Evolutionary conservation across 129 eudicot species (phyloP).

Genomic region (Flaveria linearis): DNA sequence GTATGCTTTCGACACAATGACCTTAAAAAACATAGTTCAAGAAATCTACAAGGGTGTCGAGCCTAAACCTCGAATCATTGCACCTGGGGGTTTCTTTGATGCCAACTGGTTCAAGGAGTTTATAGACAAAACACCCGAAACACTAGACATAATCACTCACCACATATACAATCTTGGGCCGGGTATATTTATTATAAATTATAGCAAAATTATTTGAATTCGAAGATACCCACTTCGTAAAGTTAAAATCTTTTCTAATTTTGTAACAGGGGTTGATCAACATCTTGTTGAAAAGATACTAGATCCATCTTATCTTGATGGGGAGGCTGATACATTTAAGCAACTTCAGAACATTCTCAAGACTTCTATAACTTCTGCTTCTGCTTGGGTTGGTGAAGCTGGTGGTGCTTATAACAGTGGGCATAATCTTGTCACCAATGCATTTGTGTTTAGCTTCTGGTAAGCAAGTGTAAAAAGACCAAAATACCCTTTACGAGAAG

Average conservation of each 20-base stretch:
- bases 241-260: constrained; percentile 1
- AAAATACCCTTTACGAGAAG: constrained; percentile 17
- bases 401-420: constrained; percentile 98
- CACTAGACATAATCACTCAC: constrained; percentile 68
- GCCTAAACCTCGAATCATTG: constrained; percentile 59
- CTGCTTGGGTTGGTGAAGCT: constrained; percentile 95
- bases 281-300: constrained; percentile 76
- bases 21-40: constrained; percentile 52
- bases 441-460: constrained; percentile 89
- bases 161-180: constrained; percentile 95
- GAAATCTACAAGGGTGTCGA: constrained; percentile 50
- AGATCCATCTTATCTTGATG: constrained; percentile 73
- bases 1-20: constrained; percentile 56
- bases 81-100: constrained; percentile 93
- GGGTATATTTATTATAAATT: constrained; percentile 39
- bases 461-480: constrained; percentile 34
- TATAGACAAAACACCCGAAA: constrained; percentile 43
- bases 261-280: constrained; percentile 65
- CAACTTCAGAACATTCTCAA: constrained; percentile 54
- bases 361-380: constrained; percentile 52
- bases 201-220: not conserved
- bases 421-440: constrained; percentile 64
- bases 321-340: constrained; percentile 60
- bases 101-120: constrained; percentile 68
- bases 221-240: constrained; percentile 1